Evolutionary conservation across 257 asterid species (phyloP).

Genomic region (Jacaranda copaia): DNA sequence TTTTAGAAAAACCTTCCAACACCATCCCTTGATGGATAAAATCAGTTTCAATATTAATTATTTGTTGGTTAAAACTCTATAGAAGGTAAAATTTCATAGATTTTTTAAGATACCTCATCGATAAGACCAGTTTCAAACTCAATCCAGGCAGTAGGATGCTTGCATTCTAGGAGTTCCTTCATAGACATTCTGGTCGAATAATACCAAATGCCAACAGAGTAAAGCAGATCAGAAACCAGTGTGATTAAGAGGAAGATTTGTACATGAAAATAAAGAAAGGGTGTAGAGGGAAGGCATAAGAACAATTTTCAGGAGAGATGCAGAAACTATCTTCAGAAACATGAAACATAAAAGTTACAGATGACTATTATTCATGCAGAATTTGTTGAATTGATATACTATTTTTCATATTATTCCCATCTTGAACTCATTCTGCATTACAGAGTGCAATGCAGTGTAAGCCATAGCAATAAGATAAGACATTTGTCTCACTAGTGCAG

Average conservation of each 20-base stretch:
- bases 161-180: slow-evolving; percentile 88
- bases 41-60: slow-evolving; percentile 15
- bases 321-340: background rate
- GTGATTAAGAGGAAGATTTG: background rate
- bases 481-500: background rate
- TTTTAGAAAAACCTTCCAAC: slow-evolving; percentile 17
- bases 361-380: slow-evolving; percentile 1
- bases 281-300: background rate
- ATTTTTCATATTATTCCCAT: background rate
- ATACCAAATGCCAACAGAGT: slow-evolving; percentile 37
- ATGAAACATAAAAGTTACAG: background rate
- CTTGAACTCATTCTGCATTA: slow-evolving; percentile 18
- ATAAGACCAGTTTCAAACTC: slow-evolving; percentile 92
- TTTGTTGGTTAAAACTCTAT: background rate
- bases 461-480: background rate
- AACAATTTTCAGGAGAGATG: slow-evolving; percentile 5
- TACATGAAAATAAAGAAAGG: background rate
- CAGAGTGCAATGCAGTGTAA: background rate
- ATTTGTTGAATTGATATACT: slow-evolving; percentile 1
- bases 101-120: slow-evolving; percentile 65
- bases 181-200: slow-evolving; percentile 77
- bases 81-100: slow-evolving; percentile 9
- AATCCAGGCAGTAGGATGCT: slow-evolving; percentile 94
- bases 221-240: slow-evolving; percentile 11
- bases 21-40: slow-evolving; percentile 17